A percentile compares a stretch with the other conserved stretches of the same genome.
phyloP scores from a whole-genome alignment of 164 flowering plant species.

The Umbilicus rupestris region DNA sequence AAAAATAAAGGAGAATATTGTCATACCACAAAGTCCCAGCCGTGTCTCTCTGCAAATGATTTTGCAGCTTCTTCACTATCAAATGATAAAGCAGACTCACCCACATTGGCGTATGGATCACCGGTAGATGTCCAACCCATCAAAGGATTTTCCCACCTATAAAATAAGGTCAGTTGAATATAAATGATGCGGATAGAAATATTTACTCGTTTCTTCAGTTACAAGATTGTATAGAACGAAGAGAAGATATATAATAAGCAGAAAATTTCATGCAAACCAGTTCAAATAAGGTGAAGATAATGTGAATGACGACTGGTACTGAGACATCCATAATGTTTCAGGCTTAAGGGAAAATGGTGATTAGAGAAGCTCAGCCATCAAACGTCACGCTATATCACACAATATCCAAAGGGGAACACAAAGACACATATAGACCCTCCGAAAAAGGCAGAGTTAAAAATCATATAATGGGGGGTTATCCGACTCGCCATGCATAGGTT shows the following conservation, averaged over 20 bases:
- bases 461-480: no score
- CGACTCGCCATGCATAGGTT: no score
- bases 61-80: conserved; percentile 82
- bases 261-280: background rate
- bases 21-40: conserved; percentile 84
- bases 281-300: background rate
- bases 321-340: background rate
- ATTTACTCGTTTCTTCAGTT: background rate
- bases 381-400: no score
- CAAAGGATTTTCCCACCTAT: conserved; percentile 98
- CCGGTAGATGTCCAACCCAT: conserved; percentile 99
- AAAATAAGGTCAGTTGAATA: background rate
- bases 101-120: conserved; percentile 96
- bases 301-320: background rate
- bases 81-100: conserved; percentile 70
- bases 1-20: conserved; percentile 3
- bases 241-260: background rate
- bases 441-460: no score
- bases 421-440: no score
- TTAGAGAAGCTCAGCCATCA: background rate
- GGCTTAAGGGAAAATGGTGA: background rate
- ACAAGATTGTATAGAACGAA: background rate
- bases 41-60: conserved; percentile 79
- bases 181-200: background rate
- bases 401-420: no score